Evolutionary conservation across 495 filamentous ascomycete species (phyloP).

Genomic region (Neurospora pannonica): DNA sequence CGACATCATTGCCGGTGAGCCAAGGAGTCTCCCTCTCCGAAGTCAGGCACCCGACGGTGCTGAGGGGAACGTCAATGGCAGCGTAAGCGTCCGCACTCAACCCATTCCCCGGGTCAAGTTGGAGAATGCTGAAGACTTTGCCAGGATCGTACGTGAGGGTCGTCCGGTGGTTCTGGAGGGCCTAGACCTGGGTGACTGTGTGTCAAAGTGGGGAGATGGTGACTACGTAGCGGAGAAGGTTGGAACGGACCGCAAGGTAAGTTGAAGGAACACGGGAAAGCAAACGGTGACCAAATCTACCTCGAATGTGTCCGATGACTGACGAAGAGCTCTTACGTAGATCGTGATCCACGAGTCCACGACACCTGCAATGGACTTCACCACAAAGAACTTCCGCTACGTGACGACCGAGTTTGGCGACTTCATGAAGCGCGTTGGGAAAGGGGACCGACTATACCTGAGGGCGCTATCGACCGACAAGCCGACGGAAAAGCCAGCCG

Average conservation of each 20-base stretch:
- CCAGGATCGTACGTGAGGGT: conserved; percentile 44
- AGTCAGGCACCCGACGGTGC: background rate
- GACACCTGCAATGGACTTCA: conserved; percentile 65
- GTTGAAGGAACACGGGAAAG: conserved; percentile 3
- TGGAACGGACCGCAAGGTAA: conserved; percentile 54
- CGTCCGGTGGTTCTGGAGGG: conserved; percentile 58
- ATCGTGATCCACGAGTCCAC: conserved; percentile 62
- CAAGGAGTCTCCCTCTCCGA: background rate
- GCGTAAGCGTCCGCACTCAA: conserved; percentile 3
- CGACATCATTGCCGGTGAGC: conserved; percentile 15
- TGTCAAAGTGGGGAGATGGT: conserved; percentile 50
- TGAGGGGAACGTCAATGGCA: background rate
- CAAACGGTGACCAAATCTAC: background rate
- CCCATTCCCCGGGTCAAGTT: conserved; percentile 43
- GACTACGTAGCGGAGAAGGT: conserved; percentile 57
- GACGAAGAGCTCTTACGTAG: conserved; percentile 22
- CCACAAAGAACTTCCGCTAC: conserved; percentile 74
- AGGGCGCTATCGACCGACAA: conserved; percentile 61
- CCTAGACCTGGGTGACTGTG: conserved; percentile 58
- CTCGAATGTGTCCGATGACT: background rate
- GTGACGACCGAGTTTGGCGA: conserved; percentile 55
- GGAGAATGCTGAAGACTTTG: conserved; percentile 39
- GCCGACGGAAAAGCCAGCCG: conserved; percentile 58
- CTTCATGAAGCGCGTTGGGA: conserved; percentile 52
- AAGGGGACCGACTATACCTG: conserved; percentile 61